A percentile compares a stretch with the other conserved stretches of the same genome.
phyloP scores from a whole-genome alignment of 768 basidiomycete species.

The Coprinopsis sp. region DNA sequence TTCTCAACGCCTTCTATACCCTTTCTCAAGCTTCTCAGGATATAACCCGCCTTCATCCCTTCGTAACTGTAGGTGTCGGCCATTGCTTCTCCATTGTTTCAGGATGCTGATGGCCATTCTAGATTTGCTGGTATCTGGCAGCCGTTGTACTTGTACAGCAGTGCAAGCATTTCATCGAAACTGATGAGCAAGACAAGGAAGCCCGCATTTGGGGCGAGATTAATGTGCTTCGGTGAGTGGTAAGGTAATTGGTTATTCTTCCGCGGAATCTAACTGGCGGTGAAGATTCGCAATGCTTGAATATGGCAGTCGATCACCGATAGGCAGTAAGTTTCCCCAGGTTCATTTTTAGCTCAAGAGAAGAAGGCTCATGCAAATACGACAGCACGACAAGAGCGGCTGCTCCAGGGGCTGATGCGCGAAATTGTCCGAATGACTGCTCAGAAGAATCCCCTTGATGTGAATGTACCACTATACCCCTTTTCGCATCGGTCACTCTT shows the following conservation, averaged over 20 bases:
- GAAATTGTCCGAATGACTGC: constrained; percentile 81
- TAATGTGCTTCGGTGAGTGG: constrained; percentile 65
- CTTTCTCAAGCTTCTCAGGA: constrained; percentile 82
- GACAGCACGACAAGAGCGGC: constrained; percentile 74
- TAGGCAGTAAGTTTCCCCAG: constrained; percentile 65
- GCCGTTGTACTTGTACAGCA: constrained; percentile 83
- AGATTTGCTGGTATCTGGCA: constrained; percentile 92
- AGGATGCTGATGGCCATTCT: constrained; percentile 8
- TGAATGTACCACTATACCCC: constrained; percentile 76
- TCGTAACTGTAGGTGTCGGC: constrained; percentile 57
- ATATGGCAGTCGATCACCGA: constrained; percentile 75
- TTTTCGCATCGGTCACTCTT: constrained; percentile 70
- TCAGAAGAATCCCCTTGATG: constrained; percentile 75
- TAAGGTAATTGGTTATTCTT: neutral
- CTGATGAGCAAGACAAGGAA: constrained; percentile 68
- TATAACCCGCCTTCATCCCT: constrained; percentile 74
- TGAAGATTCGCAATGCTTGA: constrained; percentile 77
- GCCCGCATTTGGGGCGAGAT: constrained; percentile 85
- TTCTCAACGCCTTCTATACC: constrained; percentile 70
- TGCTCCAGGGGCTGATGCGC: constrained; percentile 78
- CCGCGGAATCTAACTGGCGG: constrained; percentile 6
- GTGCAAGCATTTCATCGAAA: constrained; percentile 83
- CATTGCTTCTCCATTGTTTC: neutral
- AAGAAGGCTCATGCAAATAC: neutral
- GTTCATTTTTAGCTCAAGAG: constrained; percentile 6